A percentile compares a stretch with the other conserved stretches of the same genome.
phyloP scores from a whole-genome alignment of 495 filamentous ascomycete species.

The Geoglossum glabrum region DNA sequence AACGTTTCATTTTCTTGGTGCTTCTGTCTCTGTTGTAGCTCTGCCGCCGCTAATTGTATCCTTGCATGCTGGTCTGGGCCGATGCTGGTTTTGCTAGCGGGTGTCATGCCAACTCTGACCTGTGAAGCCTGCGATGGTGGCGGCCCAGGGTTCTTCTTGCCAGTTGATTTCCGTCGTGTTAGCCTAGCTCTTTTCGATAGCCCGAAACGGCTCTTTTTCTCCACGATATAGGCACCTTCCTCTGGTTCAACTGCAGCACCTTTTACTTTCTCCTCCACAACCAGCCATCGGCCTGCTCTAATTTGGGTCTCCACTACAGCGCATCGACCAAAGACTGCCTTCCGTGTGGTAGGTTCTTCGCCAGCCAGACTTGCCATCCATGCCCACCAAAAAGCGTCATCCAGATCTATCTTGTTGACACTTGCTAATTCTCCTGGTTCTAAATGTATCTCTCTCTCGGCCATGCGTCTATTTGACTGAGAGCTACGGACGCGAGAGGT shows the following conservation, averaged over 20 bases:
- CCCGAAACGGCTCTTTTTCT: constrained; percentile 83
- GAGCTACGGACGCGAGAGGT: constrained; percentile 58
- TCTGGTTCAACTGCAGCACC: constrained; percentile 76
- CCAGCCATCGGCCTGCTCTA: constrained; percentile 63
- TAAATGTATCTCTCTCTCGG: constrained; percentile 41
- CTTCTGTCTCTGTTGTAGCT: constrained; percentile 47
- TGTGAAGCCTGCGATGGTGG: constrained; percentile 22
- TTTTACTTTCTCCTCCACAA: constrained; percentile 91
- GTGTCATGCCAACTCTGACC: constrained; percentile 24
- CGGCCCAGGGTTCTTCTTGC: constrained; percentile 25
- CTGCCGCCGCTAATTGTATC: constrained; percentile 74
- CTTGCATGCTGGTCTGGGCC: constrained; percentile 80
- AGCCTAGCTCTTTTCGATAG: constrained; percentile 50
- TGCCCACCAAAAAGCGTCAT: constrained; percentile 99
- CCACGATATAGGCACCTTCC: constrained; percentile 68
- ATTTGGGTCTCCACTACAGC: constrained; percentile 80
- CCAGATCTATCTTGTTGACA: constrained; percentile 65
- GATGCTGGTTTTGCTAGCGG: constrained; percentile 69
- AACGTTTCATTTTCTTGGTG: constrained; percentile 15
- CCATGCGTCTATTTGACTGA: constrained; percentile 55
- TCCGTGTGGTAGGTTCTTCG: constrained; percentile 67
- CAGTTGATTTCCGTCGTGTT: constrained; percentile 47
- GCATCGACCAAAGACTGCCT: constrained; percentile 85
- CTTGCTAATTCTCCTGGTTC: constrained; percentile 90
- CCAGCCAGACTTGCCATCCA: constrained; percentile 94